Percentiles rank a stretch among this genome's conserved stretches.
These are phyloP conservation scores for Phlebiopsis gigantea DNA, from an alignment of 768 basidiomycete genomes.

Conservation along the genomic window DNA sequence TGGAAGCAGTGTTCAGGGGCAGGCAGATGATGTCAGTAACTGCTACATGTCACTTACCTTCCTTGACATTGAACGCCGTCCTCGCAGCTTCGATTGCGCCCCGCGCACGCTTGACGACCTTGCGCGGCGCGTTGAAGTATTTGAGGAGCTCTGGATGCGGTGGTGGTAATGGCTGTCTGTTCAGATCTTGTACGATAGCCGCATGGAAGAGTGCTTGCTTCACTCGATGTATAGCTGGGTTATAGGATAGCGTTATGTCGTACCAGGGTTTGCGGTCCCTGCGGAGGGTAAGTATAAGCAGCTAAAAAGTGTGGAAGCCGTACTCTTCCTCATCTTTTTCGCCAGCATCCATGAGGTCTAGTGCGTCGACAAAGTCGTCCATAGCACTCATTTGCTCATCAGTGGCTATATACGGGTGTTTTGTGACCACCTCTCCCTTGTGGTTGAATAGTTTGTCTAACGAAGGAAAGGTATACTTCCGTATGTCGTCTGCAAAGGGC, in stretches of 20 bases:
- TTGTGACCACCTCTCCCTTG: slow-evolving; percentile 64
- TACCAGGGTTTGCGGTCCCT: slow-evolving; percentile 74
- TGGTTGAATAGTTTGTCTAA: slow-evolving; percentile 68
- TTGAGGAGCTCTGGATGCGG: slow-evolving; percentile 82
- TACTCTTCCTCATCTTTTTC: slow-evolving; percentile 77
- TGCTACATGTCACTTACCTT: slow-evolving; percentile 41
- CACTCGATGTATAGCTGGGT: slow-evolving; percentile 84
- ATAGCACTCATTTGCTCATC: slow-evolving; percentile 73
- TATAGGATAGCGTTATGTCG: slow-evolving; percentile 70
- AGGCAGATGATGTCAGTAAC: not conserved
- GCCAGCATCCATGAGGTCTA: slow-evolving; percentile 79
- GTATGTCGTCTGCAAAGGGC: slow-evolving; percentile 93
- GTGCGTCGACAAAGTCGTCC: slow-evolving; percentile 81
- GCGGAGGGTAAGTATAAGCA: not conserved
- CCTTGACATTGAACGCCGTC: slow-evolving; percentile 67
- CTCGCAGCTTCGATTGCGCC: slow-evolving; percentile 57
- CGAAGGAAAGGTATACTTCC: slow-evolving; percentile 82
- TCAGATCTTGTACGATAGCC: slow-evolving; percentile 72
- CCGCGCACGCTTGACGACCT: slow-evolving; percentile 56
- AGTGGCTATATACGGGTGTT: slow-evolving; percentile 83
- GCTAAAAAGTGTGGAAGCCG: slow-evolving; percentile 12
- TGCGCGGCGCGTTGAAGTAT: slow-evolving; percentile 76
- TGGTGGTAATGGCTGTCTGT: slow-evolving; percentile 69
- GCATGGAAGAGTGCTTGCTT: slow-evolving; percentile 93
- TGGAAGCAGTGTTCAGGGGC: slow-evolving; percentile 21